phyloP scores from a whole-genome alignment of 2,329 filamentous ascomycete species.

The Xylaria sp. region DNA sequence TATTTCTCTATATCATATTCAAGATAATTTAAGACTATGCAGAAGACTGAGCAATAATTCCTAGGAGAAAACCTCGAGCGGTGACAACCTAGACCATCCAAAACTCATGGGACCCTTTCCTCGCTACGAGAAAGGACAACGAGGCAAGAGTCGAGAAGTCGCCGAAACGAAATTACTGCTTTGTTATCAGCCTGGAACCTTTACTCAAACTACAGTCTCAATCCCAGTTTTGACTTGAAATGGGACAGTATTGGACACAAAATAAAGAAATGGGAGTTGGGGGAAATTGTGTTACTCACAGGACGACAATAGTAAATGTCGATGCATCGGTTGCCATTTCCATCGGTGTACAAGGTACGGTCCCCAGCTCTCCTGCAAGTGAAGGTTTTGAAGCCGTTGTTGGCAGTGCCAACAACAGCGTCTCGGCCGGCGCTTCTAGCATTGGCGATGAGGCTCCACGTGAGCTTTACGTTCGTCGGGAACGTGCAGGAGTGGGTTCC shows the following conservation, averaged over 20 bases:
- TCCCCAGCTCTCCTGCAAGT: neutral
- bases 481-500: neutral
- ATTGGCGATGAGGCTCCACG: neutral
- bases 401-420: neutral
- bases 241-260: neutral
- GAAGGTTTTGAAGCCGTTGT: slow-evolving; percentile 11
- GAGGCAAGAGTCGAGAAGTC: neutral
- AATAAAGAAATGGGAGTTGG: neutral
- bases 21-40: neutral
- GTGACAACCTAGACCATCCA: slow-evolving; percentile 11
- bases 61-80: slow-evolving; percentile 8
- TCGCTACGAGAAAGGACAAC: neutral
- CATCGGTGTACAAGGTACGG: slow-evolving; percentile 2
- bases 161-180: neutral
- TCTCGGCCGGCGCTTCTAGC: neutral
- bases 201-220: neutral
- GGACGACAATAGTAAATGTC: slow-evolving; percentile 5
- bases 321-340: slow-evolving; percentile 1
- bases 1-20: neutral
- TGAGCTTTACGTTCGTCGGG: neutral
- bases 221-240: neutral
- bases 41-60: neutral
- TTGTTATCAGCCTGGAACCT: neutral
- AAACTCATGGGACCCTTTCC: neutral
- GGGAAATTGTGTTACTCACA: neutral